These are phyloP conservation scores for Citrus glauca DNA, from an alignment of 345 rosid genomes.

Conservation along the genomic window DNA sequence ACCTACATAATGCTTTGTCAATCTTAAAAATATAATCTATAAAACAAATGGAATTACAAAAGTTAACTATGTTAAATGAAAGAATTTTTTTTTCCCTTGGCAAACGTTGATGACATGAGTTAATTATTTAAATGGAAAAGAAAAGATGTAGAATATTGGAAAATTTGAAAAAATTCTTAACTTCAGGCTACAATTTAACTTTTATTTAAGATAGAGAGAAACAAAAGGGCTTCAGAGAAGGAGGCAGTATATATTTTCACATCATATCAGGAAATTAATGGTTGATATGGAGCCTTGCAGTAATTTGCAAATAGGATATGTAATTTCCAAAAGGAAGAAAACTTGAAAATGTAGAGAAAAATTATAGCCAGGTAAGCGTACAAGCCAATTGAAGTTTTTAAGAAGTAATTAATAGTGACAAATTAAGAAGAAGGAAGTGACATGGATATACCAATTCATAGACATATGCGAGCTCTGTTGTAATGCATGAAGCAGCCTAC, in stretches of 20 bases:
- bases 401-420: neutral
- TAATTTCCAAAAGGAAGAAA: neutral
- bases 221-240: neutral
- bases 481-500: conserved; percentile 71
- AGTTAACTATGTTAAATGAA: neutral
- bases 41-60: neutral
- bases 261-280: neutral
- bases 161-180: neutral
- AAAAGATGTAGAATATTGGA: neutral
- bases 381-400: neutral
- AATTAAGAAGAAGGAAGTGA: neutral
- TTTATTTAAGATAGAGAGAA: neutral
- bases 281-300: neutral
- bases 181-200: neutral
- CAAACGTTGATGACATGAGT: neutral
- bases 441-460: conserved; percentile 74
- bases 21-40: neutral
- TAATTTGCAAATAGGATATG: neutral
- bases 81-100: neutral
- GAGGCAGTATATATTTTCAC: neutral
- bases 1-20: conserved; percentile 41
- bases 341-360: neutral
- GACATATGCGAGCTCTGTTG: conserved; percentile 78
- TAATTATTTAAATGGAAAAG: neutral
- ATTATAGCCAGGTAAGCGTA: neutral